These are phyloP conservation scores for Pyrenophora teres DNA, from an alignment of 2,329 filamentous ascomycete genomes.

Conservation along the genomic window DNA sequence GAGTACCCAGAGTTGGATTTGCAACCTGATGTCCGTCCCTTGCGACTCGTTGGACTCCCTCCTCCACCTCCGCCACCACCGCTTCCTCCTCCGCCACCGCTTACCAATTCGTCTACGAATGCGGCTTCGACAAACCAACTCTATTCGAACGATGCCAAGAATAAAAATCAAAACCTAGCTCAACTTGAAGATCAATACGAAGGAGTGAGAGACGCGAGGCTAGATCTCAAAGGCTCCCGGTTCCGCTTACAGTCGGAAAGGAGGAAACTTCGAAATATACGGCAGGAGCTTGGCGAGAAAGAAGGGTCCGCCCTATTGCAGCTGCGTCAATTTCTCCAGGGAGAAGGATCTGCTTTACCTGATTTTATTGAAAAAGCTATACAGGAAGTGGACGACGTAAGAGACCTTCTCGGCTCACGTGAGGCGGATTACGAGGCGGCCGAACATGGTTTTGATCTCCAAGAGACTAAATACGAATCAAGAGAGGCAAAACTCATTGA, in stretches of 20 bases:
- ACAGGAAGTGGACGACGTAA: slow-evolving; percentile 3
- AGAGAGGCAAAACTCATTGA: no score
- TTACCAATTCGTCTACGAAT: no score
- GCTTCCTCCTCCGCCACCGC: background rate
- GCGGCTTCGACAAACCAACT: no score
- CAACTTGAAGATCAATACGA: slow-evolving; percentile 6
- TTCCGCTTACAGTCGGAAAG: slow-evolving; percentile 4
- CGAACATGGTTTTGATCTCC: no score
- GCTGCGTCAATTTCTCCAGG: slow-evolving; percentile 1
- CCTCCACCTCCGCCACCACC: background rate
- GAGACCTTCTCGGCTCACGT: slow-evolving; percentile 6
- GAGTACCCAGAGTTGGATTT: background rate
- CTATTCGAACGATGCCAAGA: no score
- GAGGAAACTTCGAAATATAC: background rate
- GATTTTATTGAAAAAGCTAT: background rate
- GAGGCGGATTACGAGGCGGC: slow-evolving; percentile 1
- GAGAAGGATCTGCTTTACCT: background rate
- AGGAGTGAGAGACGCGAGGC: slow-evolving; percentile 1
- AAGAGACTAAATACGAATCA: no score
- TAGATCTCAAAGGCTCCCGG: slow-evolving; percentile 6
- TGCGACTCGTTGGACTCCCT: background rate
- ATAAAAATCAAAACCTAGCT: background rate
- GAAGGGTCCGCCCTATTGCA: slow-evolving; percentile 5
- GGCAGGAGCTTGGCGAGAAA: background rate
- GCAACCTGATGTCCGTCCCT: background rate